Conservation (phyloP, 83 land plant species). For the Picea mariana region DNA sequence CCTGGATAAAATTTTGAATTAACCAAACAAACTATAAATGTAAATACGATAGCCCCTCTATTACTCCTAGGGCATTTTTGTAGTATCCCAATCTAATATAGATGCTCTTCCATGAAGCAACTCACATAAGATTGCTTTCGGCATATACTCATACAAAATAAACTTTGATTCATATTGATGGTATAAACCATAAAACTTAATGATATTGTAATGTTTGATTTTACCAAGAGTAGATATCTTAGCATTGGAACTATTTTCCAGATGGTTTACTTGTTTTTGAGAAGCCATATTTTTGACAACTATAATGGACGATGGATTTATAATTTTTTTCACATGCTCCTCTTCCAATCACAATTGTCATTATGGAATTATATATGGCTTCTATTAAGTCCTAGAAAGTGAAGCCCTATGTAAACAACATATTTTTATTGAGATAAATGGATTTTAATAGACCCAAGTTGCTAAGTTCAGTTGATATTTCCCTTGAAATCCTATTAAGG, state of each 20-base stretch:
- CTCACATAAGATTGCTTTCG: conserved; percentile 69
- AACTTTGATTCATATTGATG: conserved; percentile 55
- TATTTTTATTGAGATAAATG: conserved; percentile 47
- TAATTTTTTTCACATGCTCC: conserved; percentile 45
- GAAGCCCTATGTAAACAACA: conserved; percentile 38
- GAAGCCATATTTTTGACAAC: conserved; percentile 42
- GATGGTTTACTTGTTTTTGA: conserved; percentile 35
- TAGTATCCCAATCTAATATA: conserved; percentile 53
- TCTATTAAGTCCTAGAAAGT: conserved; percentile 34
- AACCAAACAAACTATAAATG: conserved; percentile 16
- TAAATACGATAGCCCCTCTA: conserved; percentile 63
- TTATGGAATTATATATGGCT: conserved; percentile 41
- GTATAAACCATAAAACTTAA: conserved; percentile 55
- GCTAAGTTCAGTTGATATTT: conserved; percentile 60
- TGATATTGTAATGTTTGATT: conserved; percentile 65
- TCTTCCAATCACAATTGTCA: neutral
- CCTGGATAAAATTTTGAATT: too few species aligned
- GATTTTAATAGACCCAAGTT: conserved; percentile 29
- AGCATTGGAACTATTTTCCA: conserved; percentile 36
- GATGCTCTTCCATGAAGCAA: conserved; percentile 41
- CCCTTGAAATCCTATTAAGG: conserved; percentile 55
- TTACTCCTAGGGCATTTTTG: conserved; percentile 66
- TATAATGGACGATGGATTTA: conserved; percentile 27
- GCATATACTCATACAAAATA: conserved; percentile 65
- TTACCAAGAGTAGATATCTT: conserved; percentile 52